Evolutionary conservation across 306 rosid genomes (phyloP), one percentile per base, ranked within the genome.

Genomic region (Gastrolobium villosum): DNA sequence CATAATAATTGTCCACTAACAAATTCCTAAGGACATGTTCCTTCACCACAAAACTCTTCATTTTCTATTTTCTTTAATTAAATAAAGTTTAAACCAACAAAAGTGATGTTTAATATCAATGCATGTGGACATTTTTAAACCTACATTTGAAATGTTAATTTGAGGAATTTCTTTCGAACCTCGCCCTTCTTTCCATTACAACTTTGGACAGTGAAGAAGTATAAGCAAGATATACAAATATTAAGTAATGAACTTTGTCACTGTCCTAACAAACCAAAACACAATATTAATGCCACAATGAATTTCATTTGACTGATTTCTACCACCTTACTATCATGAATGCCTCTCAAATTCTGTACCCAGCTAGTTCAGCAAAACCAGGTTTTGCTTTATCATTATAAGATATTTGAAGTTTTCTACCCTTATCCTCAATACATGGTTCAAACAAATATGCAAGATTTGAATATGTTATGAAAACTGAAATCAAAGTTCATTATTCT

Each of bases 211-310:
- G 14, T 8, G 59, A 14, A 3, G 48, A 48, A 0, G 11, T 49
- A 37, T 10, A 7, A 46, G 40, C 61, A 49, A 63, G 40, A 63
- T 37, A 63, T 37, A 63, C 50, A 54, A 37, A 10, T 53, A 39
- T 65, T 75, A 64, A 26, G 64, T 39, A 77, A 43, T 77, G 15
- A 55, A 66, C 34, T 43, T 77, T 55, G 61, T 67, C 66, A 57
- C 13, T 7, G 52, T 74, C 56, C 71, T 60, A 57, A 57, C 39
- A 74, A 28, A 44, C 20, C 70, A 30, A 63, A 50, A 44, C 35
- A 14, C 73, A 68, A 48, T 40, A 69, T 31, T 62, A 41, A 67
- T 69, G 62, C 37, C 15, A 28, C 53, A 9, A 53, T 69, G 53
- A 50, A 53, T 50, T 61, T 66, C 78, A 82, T 50, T 68, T 60